phyloP scores from a whole-genome alignment of 164 flowering plant genomes.

The Saururus chinensis region DNA sequence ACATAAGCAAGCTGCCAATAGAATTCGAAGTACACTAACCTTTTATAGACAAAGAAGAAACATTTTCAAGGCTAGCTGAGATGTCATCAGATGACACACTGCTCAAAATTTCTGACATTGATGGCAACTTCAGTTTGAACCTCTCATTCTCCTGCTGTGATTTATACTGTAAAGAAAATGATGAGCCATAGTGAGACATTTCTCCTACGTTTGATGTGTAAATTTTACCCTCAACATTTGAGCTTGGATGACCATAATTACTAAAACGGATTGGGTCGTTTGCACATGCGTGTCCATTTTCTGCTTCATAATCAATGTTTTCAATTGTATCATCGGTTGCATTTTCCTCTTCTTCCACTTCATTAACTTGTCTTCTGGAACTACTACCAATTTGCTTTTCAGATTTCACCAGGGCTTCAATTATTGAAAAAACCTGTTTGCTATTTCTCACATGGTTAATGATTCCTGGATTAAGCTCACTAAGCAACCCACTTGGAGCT shows the following conservation, averaged over 20 bases:
- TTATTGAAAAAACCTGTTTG: constrained; percentile 91
- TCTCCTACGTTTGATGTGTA: constrained; percentile 11
- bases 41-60: constrained; percentile 59
- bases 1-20: background rate
- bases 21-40: constrained; percentile 19
- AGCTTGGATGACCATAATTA: constrained; percentile 12
- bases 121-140: constrained; percentile 30
- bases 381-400: constrained; percentile 19
- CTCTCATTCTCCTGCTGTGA: constrained; percentile 16
- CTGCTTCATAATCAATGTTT: background rate
- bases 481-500: constrained; percentile 89
- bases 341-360: background rate
- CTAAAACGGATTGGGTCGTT: background rate
- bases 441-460: constrained; percentile 91
- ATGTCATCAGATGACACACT: constrained; percentile 35
- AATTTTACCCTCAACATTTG: constrained; percentile 16
- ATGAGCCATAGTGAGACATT: background rate
- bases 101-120: constrained; percentile 33
- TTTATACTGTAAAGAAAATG: constrained; percentile 12
- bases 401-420: constrained; percentile 69
- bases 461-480: constrained; percentile 83
- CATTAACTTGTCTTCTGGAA: background rate
- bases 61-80: constrained; percentile 24
- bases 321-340: background rate
- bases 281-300: background rate